Percentiles rank a stretch among this genome's conserved stretches.
phyloP scores from a whole-genome alignment of 371 early-diverging fungal genomes.

The Zopfochytrium polystomum region DNA sequence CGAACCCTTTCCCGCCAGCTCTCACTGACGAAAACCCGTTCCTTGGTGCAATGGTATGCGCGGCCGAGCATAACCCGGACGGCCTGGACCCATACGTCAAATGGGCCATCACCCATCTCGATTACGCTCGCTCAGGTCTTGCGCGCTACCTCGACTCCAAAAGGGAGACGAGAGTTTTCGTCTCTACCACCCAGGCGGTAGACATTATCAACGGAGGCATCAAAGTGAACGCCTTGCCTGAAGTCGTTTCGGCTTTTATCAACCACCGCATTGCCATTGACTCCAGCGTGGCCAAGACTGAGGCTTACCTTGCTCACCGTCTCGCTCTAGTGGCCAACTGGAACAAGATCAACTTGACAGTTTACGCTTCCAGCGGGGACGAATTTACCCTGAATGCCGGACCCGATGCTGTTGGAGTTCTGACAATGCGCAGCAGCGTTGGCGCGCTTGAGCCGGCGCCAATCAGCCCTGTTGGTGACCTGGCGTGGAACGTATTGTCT shows the following conservation, averaged over 20 bases:
- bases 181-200: slow-evolving; percentile 41
- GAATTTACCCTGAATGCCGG: neutral
- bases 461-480: neutral
- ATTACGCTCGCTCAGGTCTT: slow-evolving; percentile 3
- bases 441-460: slow-evolving; percentile 27
- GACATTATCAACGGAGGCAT: slow-evolving; percentile 46
- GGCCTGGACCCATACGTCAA: slow-evolving; percentile 7
- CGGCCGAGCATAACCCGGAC: slow-evolving; percentile 8
- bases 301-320: slow-evolving; percentile 11
- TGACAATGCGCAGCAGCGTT: slow-evolving; percentile 6
- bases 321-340: neutral
- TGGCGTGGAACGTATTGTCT: slow-evolving; percentile 10
- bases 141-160: slow-evolving; percentile 6
- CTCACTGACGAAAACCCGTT: slow-evolving; percentile 10
- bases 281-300: slow-evolving; percentile 15
- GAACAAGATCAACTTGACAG: neutral
- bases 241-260: slow-evolving; percentile 24
- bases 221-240: slow-evolving; percentile 46
- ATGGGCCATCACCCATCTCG: neutral
- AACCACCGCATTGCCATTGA: slow-evolving; percentile 41
- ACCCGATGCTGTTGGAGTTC: slow-evolving; percentile 5
- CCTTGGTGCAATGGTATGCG: slow-evolving; percentile 18
- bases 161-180: slow-evolving; percentile 9
- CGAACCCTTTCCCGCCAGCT: slow-evolving; percentile 2
- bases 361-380: neutral